These are phyloP conservation scores for Hymenoscyphus infarciens DNA, from an alignment of 2,329 filamentous ascomycete species.

Conservation along the genomic window DNA sequence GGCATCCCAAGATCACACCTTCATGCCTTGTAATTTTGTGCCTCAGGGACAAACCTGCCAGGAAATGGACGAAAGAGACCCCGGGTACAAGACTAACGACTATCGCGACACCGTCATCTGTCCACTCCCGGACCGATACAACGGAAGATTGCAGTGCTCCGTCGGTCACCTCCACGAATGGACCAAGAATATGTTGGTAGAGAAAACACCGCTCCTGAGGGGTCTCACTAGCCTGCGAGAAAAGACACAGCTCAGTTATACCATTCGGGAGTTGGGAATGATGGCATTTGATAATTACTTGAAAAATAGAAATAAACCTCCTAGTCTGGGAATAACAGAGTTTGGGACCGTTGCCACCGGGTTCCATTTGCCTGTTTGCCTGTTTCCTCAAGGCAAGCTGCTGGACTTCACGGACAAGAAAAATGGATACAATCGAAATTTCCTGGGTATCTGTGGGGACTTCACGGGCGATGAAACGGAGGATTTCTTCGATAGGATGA, in stretches of 20 bases:
- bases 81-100: neutral
- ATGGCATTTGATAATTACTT: neutral
- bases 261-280: neutral
- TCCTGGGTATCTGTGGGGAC: neutral
- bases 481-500: neutral
- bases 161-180: neutral
- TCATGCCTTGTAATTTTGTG: neutral
- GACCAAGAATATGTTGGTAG: neutral
- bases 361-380: neutral
- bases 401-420: neutral
- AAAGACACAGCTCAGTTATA: neutral
- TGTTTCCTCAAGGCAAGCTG: neutral
- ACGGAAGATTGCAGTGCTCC: neutral
- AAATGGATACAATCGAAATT: neutral
- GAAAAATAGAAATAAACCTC: neutral
- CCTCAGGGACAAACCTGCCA: neutral
- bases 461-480: neutral
- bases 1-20: neutral
- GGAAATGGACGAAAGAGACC: neutral
- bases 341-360: neutral
- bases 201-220: neutral
- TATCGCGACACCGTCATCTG: neutral
- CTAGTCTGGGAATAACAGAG: neutral
- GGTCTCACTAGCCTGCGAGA: neutral
- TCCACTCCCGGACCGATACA: neutral